A percentile compares a stretch with the other conserved stretches of the same genome.
These are phyloP conservation scores for Puccinia triticina DNA, from an alignment of 1,284 basidiomycete species.

Conservation along the genomic window DNA sequence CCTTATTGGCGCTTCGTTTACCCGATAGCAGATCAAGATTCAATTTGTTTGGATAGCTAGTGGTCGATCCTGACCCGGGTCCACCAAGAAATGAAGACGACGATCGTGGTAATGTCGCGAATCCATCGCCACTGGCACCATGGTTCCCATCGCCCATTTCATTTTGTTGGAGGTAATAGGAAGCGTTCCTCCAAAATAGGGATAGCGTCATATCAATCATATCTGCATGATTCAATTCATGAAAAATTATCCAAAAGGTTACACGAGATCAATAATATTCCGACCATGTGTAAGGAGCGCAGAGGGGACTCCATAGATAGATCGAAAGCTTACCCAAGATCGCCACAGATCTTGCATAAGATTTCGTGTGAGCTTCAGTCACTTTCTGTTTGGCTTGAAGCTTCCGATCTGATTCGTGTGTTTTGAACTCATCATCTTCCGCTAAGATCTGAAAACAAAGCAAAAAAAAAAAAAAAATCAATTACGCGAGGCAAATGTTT, in stretches of 20 bases:
- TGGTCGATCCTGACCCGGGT: neutral
- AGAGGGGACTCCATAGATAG: neutral
- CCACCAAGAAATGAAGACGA: conserved; percentile 27
- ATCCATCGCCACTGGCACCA: neutral
- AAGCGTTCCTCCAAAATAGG: conserved; percentile 49
- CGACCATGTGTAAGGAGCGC: neutral
- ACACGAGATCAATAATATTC: neutral
- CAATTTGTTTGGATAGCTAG: neutral
- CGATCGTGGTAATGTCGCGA: conserved; percentile 10
- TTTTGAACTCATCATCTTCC: conserved; percentile 28
- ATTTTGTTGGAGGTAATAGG: conserved; percentile 21
- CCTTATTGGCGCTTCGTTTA: conserved; percentile 12
- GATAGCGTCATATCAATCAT: conserved; percentile 49
- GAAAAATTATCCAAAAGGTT: neutral
- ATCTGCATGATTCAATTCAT: conserved; percentile 8
- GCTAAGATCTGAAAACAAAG: conserved; percentile 26
- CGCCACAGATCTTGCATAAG: conserved; percentile 36
- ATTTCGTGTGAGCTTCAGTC: conserved; percentile 25
- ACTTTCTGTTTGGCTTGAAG: conserved; percentile 43
- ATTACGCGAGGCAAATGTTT: neutral
- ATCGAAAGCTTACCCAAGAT: conserved; percentile 25
- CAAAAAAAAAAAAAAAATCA: neutral
- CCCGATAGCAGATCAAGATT: conserved; percentile 2
- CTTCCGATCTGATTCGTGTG: conserved; percentile 47
- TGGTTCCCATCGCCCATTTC: neutral